Base-by-base conservation (phyloP, 352 stramenopile species). In the Phytophthora lateralis region DNA sequence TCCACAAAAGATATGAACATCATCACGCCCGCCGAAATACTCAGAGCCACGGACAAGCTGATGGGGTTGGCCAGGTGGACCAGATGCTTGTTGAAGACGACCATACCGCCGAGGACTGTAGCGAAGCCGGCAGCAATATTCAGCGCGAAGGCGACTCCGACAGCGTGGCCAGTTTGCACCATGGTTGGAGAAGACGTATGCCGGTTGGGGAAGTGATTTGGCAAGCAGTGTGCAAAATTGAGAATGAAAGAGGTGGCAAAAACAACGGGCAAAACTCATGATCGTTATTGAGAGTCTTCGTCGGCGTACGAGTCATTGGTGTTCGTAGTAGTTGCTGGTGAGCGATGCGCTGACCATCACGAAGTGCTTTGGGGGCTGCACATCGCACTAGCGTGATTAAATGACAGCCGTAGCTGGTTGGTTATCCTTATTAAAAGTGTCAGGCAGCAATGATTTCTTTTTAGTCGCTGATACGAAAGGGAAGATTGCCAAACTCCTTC, bases 31-130 rank as follows among this genome's bases (percentile, higher is more conserved):
- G 65, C 82, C 5, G 81, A 85, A 45, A 94, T 62, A 24, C 67
- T 76, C 84, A 67, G 97, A 46, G 34, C 96, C 85, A 80, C 97
- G 80, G 43, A 90, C 84, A 79, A 97, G 9, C 80, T 76, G 15
- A 66, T n/a, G 12, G 70, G 66, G 45, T 87, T 87, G 4, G 73
- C 78, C 0, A 85, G 60, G 46, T 78, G 71, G n/a, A 90, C 75
- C 9, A 84, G 55, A 12, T 63, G 44, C 48, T 77, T 76, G 45
- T 63, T 69, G 49, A 83, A 90, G 42, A 90, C 59, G 38, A 90
- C 59, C 41, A 75, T 67, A 5, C 73, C 78, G 18, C 80, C 80
- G 34, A 91, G 38, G 11, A 77, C 59, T 8, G 82, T 90, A n/a
- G 80, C 78, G 15, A 85, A 73, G 1, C 78, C 80, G 0, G 81